These are phyloP conservation scores for Capsicum pubescens DNA, from an alignment of 257 asterid species.

Conservation along the genomic window DNA sequence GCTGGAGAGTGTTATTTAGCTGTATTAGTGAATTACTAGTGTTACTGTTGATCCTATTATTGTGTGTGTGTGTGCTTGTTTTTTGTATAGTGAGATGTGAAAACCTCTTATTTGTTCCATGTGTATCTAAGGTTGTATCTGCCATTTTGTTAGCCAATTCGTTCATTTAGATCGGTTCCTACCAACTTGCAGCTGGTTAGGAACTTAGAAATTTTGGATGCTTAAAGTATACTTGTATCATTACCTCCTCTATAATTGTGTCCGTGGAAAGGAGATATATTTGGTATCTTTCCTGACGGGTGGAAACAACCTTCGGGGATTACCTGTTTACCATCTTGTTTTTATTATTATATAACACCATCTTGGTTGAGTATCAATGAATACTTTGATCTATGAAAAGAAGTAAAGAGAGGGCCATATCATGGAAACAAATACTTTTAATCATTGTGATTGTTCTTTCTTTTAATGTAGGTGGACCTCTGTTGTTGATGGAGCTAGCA, in stretches of 20 bases:
- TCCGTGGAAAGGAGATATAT: background rate
- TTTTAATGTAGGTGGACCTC: constrained; percentile 31
- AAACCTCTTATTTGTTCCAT: background rate
- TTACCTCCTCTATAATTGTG: constrained; percentile 7
- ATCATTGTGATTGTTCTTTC: background rate
- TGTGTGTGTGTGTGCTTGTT: background rate
- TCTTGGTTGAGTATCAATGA: constrained; percentile 7
- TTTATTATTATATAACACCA: background rate
- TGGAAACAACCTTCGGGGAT: background rate
- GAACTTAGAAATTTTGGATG: constrained; percentile 21
- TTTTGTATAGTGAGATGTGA: background rate
- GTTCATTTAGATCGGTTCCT: background rate
- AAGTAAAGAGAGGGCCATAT: background rate
- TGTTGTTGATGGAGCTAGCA: constrained; percentile 34
- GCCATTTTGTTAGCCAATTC: background rate
- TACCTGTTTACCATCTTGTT: background rate
- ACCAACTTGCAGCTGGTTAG: background rate
- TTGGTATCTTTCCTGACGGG: background rate
- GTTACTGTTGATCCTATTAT: background rate
- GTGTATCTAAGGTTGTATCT: background rate
- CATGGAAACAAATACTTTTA: background rate
- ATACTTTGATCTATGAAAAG: background rate
- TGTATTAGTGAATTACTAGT: background rate
- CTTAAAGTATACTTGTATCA: background rate
- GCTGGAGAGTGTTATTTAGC: background rate